phyloP scores from a whole-genome alignment of 306 rosid species.

The Rosa lucieae region DNA sequence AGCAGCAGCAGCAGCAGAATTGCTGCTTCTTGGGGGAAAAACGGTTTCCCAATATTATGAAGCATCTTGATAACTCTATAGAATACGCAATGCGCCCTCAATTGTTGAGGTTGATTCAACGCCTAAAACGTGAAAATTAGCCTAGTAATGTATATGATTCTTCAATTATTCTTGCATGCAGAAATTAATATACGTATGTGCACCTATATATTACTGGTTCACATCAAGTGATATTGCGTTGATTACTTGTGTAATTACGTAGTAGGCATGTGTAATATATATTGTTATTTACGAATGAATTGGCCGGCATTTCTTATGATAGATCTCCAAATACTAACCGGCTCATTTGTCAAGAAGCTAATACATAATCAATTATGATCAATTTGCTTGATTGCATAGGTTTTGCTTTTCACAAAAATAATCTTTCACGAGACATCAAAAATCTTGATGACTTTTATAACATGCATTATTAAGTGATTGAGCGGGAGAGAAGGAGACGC shows the following conservation, averaged over 20 bases:
- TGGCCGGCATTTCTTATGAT: no score
- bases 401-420: background rate
- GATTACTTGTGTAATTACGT: no score
- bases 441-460: no score
- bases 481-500: background rate
- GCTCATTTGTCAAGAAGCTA: background rate
- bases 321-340: no score
- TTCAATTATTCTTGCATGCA: no score
- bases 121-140: background rate
- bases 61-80: background rate
- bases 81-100: constrained; percentile 1
- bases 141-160: background rate
- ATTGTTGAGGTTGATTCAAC: background rate
- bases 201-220: no score
- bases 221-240: no score
- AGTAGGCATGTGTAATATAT: no score
- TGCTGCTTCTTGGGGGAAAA: background rate
- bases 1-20: background rate
- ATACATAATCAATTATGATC: background rate
- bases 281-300: no score
- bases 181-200: no score
- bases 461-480: background rate
- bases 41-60: background rate
- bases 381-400: background rate
- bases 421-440: background rate